Evolutionary conservation across 345 rosid species (phyloP), one percentile per base, ranked within the genome.

Genomic region (Sonneratia caseolaris): DNA sequence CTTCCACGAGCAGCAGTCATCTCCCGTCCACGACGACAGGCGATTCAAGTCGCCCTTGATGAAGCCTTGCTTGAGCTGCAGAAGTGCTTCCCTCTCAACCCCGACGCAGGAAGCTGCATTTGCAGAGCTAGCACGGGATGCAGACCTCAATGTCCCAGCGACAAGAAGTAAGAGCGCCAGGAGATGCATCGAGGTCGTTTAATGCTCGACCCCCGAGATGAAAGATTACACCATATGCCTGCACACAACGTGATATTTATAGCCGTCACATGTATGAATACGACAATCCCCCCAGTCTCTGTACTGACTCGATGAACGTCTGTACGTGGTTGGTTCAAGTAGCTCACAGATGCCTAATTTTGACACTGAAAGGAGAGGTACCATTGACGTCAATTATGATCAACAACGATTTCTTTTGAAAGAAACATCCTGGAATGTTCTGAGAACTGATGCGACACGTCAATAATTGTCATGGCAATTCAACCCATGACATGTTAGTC

Each of bases 1-100:
- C 18, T 51, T 15, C 72, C 64, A 70, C 72, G 57, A 22, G 11
- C 72, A 70, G 27, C 72, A 70, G 43, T 1, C 64, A 0, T 21
- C 35, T 14, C 72, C 72, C 0, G 21, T 21, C 72, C 72, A 70
- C 1, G 72, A 70, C 0, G 0, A 37, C 27, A 37, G 10, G 27
- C 1, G 9, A 19, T 18, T 51, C 0, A 1, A 70, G 43, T 37
- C n/a, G 43, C 32, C 32, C 32, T 37, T 48, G 0, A 5, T n/a
- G 21, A 70, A 24, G n/a, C 66, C 51, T n/a, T 14, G 73, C 37
- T 22, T 55, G 66, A 70, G 37, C 45, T 56, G 11, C 18, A 56
- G 22, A 7, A 56, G 66, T 22, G 66, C 73, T 11, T 21, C 73
- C 13, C 66, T 70, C 37, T 56, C 51, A 1, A 36, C 5, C 27